phyloP scores from a whole-genome alignment of 352 stramenopile genomes.

The Blastocystis hominis region DNA sequence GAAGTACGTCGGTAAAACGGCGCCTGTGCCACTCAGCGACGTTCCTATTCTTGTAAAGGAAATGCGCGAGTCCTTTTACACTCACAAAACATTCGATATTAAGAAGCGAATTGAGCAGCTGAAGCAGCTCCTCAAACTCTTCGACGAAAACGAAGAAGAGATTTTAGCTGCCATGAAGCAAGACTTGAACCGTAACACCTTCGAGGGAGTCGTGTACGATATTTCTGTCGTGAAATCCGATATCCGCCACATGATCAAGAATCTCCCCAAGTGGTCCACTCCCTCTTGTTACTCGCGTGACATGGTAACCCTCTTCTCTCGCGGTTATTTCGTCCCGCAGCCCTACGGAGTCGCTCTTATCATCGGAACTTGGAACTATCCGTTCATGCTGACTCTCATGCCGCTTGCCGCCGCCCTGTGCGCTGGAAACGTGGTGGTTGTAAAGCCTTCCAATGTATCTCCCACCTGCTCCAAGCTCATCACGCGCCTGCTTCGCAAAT shows the following conservation, averaged over 20 bases:
- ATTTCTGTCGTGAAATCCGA: constrained; percentile 66
- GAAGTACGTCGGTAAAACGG: constrained; percentile 24
- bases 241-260: constrained; percentile 68
- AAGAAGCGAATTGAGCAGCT: constrained; percentile 60
- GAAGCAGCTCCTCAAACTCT: constrained; percentile 55
- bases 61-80: constrained; percentile 49
- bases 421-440: constrained; percentile 80
- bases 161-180: constrained; percentile 59
- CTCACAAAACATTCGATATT: constrained; percentile 37
- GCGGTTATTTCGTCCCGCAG: constrained; percentile 67
- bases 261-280: constrained; percentile 50
- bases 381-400: constrained; percentile 70
- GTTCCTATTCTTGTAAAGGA: constrained; percentile 40
- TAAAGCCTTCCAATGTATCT: constrained; percentile 82
- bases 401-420: constrained; percentile 71
- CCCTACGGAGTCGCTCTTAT: constrained; percentile 75
- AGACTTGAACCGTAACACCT: constrained; percentile 65
- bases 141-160: constrained; percentile 63
- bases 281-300: constrained; percentile 68
- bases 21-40: background rate
- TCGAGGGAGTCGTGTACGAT: constrained; percentile 68
- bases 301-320: constrained; percentile 60
- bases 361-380: constrained; percentile 84
- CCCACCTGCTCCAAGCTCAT: constrained; percentile 67
- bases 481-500: constrained; percentile 63